Evolutionary conservation across 208 protist species (phyloP).

Genomic region (Leishmania arabica): DNA sequence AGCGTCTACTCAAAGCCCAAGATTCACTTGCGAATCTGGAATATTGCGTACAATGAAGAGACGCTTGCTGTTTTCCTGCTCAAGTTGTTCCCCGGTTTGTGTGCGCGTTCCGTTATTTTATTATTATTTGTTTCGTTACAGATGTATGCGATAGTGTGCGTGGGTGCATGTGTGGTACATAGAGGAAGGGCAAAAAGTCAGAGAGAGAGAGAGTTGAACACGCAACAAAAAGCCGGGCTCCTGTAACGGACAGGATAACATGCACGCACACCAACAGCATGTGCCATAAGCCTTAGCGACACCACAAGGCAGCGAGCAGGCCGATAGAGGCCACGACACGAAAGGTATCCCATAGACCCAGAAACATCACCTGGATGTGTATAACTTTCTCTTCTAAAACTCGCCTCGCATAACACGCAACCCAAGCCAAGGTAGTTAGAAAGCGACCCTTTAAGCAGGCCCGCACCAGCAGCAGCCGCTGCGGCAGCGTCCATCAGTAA

Average conservation of each 20-base stretch:
- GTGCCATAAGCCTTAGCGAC: no score
- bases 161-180: not conserved
- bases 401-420: no score
- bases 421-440: no score
- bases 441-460: not conserved
- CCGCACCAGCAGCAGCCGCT: not conserved
- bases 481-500: constrained; percentile 12
- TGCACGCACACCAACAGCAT: not conserved
- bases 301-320: no score
- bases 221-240: not conserved
- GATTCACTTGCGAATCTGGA: not conserved
- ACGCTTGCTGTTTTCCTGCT: not conserved
- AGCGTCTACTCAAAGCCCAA: not conserved
- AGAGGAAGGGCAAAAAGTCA: not conserved
- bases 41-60: not conserved
- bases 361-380: no score
- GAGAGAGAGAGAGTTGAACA: not conserved
- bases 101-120: not conserved
- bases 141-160: not conserved
- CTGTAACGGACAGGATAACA: not conserved
- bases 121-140: not conserved
- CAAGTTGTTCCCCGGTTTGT: not conserved
- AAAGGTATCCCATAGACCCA: no score
- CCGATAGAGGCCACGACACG: no score
- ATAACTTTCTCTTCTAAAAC: no score